phyloP scores from a whole-genome alignment of 345 rosid genomes.

The Eucalyptus grandis region DNA sequence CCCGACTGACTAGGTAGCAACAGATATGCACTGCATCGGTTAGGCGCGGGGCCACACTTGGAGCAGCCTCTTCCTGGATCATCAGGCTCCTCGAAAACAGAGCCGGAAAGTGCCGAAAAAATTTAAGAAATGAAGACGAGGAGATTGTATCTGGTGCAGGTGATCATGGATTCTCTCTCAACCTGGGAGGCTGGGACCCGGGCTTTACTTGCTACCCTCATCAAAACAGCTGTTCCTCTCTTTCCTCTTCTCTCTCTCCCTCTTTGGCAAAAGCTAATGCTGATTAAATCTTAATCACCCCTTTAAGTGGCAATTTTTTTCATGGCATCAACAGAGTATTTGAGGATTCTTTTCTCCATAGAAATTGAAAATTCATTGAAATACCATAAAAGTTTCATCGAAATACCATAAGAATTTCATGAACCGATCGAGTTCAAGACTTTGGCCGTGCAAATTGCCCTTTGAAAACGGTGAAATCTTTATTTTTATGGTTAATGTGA shows the following conservation, averaged over 20 bases:
- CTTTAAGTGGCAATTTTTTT: neutral
- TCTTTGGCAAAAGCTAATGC: neutral
- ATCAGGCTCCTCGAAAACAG: neutral
- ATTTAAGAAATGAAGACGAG: neutral
- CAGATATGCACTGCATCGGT: neutral
- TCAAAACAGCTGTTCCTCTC: neutral
- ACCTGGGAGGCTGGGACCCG: neutral
- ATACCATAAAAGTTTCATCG: neutral
- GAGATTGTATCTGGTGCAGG: neutral
- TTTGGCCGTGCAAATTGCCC: rapidly evolving
- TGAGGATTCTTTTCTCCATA: neutral
- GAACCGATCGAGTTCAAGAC: rapidly evolving
- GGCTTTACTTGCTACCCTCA: neutral
- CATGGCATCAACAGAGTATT: neutral
- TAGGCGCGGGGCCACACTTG: neutral
- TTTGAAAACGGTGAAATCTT: no score
- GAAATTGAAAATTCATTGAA: neutral
- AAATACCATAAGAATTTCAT: neutral
- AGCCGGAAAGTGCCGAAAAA: neutral
- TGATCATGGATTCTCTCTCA: neutral
- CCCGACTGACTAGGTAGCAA: neutral
- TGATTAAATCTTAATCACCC: neutral
- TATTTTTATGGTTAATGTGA: neutral
- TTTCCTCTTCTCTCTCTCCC: neutral
- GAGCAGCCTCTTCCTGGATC: neutral